Evolutionary conservation across 768 basidiomycete genomes (phyloP).

Genomic region (Dioszegia hungarica): DNA sequence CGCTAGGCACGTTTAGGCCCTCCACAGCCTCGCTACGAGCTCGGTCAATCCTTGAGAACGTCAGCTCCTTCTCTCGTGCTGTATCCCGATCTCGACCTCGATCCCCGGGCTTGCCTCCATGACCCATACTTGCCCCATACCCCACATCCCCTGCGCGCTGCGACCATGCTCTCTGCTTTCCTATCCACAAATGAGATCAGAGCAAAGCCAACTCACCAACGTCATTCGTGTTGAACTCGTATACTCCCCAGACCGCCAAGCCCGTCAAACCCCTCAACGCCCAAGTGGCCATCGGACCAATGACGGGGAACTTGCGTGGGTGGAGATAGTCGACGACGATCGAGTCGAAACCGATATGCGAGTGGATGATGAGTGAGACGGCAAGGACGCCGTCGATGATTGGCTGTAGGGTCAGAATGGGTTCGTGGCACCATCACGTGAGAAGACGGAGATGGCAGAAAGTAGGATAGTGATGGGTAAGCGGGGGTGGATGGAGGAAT

Average conservation of each 20-base stretch:
- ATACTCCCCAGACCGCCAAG: conserved; percentile 75
- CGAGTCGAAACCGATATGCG: conserved; percentile 78
- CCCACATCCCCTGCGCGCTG: too few relatives aligned
- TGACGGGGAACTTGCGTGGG: conserved; percentile 80
- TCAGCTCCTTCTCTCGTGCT: conserved; percentile 14
- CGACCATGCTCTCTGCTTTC: too few relatives aligned
- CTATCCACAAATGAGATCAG: too few relatives aligned
- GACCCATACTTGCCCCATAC: not conserved
- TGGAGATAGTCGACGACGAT: conserved; percentile 85
- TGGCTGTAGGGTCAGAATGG: conserved; percentile 51
- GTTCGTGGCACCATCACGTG: too few relatives aligned
- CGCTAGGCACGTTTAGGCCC: conserved; percentile 58
- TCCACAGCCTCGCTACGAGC: conserved; percentile 75
- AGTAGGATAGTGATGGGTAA: too few relatives aligned
- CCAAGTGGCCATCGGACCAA: conserved; percentile 72
- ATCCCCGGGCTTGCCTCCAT: too few relatives aligned
- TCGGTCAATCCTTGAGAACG: conserved; percentile 68
- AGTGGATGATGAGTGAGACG: conserved; percentile 82
- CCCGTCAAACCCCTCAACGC: conserved; percentile 70
- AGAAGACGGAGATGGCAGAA: too few relatives aligned
- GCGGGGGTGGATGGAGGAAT: too few relatives aligned
- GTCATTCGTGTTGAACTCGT: conserved; percentile 98
- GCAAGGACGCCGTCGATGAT: conserved; percentile 85
- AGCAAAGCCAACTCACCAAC: conserved; percentile 80
- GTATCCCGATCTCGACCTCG: not conserved